Base-by-base conservation (phyloP, 768 basidiomycete genomes). In the Russula vinacea region DNA sequence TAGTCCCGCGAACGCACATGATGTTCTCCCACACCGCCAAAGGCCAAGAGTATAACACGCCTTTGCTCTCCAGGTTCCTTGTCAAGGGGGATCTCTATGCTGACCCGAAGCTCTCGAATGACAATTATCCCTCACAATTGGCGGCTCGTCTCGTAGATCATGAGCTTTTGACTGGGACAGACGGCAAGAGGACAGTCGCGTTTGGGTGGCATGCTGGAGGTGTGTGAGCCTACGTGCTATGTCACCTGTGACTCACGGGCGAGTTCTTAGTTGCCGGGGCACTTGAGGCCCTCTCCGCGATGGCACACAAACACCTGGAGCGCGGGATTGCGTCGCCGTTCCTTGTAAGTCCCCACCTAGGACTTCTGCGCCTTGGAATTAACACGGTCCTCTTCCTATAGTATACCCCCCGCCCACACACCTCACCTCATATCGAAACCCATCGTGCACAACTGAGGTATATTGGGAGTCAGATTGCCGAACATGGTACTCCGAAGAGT, bases 21-120 rank as follows among this genome's bases (percentile, higher is more conserved):
- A 93, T 94, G 87, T 96, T 97, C 80, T 93, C 90, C 35, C 94
- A 95, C 72, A 95, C 94, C 0, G 83, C 84, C 60, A 96, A 95
- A 74, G 90, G 90, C 0, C 91, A 96, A 74, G 74, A 78, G 7
- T 95, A 95, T 75, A 97, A 96, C 70, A 90, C 88, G 71, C 83
- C 86, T 0, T 76, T 97, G 0, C 79, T 97, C 2, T 78, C 86
- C 0, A 79, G 81, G 57, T 92, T 90, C 73, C 74, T 88, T 57
- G 33, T 45, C 10, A 62, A 62, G 29, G 68, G 63, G 17, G 63
- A 60, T 55, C 35, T 16, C 40, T 69, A 42, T 42, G 49, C 67
- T 37, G 37, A 33, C 26, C 50, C 62, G 11, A 56, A 56, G 19
- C 37, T 67, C 39, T 24, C 53, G 24, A 44, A 44, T 13, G 58